Evolutionary conservation across 2,329 filamentous ascomycete genomes (phyloP).

Genomic region (Beauveria asiatica): DNA sequence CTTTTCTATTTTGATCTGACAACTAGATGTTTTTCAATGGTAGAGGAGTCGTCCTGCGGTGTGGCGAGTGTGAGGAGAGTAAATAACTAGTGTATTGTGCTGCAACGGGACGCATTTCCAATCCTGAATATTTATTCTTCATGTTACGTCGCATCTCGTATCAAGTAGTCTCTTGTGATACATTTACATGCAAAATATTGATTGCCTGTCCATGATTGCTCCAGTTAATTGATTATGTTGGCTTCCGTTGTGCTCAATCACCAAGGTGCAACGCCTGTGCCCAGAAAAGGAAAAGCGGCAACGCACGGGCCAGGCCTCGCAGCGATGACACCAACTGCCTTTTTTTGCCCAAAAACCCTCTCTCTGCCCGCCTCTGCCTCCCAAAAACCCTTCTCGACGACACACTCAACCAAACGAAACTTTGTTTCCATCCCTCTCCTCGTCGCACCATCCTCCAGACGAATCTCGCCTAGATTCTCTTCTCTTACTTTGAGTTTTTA

Average conservation of each 20-base stretch:
- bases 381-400: constrained; percentile 6
- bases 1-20: too few relatives aligned
- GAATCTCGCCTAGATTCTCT: constrained; percentile 11
- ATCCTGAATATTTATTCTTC: background rate
- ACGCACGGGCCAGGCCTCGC: constrained; percentile 4
- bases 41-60: background rate
- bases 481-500: constrained; percentile 9
- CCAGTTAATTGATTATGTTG: background rate
- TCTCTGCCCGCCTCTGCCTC: background rate
- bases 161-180: background rate
- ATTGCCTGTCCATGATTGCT: background rate
- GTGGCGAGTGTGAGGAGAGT: too few relatives aligned
- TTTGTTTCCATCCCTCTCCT: constrained; percentile 6
- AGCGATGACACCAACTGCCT: constrained; percentile 1
- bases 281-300: background rate
- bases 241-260: background rate
- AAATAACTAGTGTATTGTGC: too few relatives aligned
- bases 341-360: constrained; percentile 9
- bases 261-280: background rate
- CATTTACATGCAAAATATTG: background rate
- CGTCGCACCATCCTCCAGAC: constrained; percentile 2
- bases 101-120: background rate
- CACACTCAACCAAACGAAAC: constrained; percentile 3
- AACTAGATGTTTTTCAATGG: too few relatives aligned
- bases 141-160: too few relatives aligned